These are phyloP conservation scores for Dimocarpus longan DNA, from an alignment of 345 rosid species.

Conservation along the genomic window DNA sequence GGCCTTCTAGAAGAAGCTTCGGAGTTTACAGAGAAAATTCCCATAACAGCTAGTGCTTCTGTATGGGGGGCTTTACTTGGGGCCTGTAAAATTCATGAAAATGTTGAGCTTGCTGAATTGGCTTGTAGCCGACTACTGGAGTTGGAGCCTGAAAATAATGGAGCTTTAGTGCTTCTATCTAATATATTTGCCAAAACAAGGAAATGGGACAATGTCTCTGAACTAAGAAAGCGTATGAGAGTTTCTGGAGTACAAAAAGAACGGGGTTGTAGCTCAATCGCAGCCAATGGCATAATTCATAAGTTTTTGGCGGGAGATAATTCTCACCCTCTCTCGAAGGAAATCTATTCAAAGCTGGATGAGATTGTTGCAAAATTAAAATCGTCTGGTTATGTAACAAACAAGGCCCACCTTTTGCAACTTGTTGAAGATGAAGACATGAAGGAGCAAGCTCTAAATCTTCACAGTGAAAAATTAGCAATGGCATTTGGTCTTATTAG, in stretches of 20 bases:
- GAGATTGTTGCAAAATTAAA: slow-evolving; percentile 54
- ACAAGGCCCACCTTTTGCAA: slow-evolving; percentile 63
- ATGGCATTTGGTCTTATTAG: slow-evolving; percentile 69
- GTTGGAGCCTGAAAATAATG: slow-evolving; percentile 61
- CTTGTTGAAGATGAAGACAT: slow-evolving; percentile 63
- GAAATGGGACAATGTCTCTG: slow-evolving; percentile 60
- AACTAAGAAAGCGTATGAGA: slow-evolving; percentile 67
- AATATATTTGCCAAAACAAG: slow-evolving; percentile 67
- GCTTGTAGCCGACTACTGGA: slow-evolving; percentile 58
- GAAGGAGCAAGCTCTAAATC: slow-evolving; percentile 62
- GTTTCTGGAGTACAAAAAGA: slow-evolving; percentile 64
- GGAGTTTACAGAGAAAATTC: slow-evolving; percentile 61
- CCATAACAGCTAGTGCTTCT: slow-evolving; percentile 51
- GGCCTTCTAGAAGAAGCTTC: slow-evolving; percentile 69
- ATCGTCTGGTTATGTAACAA: slow-evolving; percentile 51
- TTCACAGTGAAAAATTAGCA: slow-evolving; percentile 72
- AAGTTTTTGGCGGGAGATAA: slow-evolving; percentile 69
- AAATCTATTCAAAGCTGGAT: slow-evolving; percentile 53
- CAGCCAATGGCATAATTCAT: slow-evolving; percentile 59
- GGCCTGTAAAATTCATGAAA: slow-evolving; percentile 67
- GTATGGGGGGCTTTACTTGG: slow-evolving; percentile 80
- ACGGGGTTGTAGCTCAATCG: slow-evolving; percentile 79
- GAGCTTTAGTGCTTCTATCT: slow-evolving; percentile 66
- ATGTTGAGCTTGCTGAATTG: slow-evolving; percentile 62
- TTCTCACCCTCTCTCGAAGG: slow-evolving; percentile 50